Conservation (phyloP, 2,329 filamentous ascomycete species). For the Sarocladiaceae sp. region DNA sequence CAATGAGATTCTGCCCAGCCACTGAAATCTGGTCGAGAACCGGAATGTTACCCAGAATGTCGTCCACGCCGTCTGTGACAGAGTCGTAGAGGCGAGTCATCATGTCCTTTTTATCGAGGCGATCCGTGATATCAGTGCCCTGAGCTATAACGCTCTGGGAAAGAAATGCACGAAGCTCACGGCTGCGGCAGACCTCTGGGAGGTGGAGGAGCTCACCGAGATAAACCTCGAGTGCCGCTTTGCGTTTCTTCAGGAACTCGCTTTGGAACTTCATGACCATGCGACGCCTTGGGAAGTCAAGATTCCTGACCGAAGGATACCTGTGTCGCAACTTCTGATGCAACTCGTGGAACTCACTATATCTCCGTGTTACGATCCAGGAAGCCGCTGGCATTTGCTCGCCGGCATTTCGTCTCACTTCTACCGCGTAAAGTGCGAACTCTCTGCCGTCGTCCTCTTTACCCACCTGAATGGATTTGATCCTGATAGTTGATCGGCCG, state of each 20-base stretch:
- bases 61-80: conserved; percentile 96
- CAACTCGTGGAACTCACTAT: conserved; percentile 95
- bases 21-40: conserved; percentile 91
- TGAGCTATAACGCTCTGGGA: conserved; percentile 78
- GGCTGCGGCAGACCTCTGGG: conserved; percentile 89
- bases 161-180: conserved; percentile 86
- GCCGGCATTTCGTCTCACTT: conserved; percentile 84
- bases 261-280: conserved; percentile 96
- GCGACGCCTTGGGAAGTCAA: conserved; percentile 88
- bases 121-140: conserved; percentile 51
- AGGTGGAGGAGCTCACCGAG: conserved; percentile 75
- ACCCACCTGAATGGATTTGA: conserved; percentile 90
- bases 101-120: conserved; percentile 74
- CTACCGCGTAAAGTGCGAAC: conserved; percentile 88
- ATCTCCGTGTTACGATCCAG: conserved; percentile 88
- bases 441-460: conserved; percentile 90
- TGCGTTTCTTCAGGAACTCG: conserved; percentile 89
- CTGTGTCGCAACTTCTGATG: conserved; percentile 81
- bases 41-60: conserved; percentile 92
- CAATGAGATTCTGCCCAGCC: conserved; percentile 86
- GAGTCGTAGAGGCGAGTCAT: conserved; percentile 95
- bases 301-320: conserved; percentile 81
- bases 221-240: conserved; percentile 80
- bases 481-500: conserved; percentile 81
- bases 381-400: conserved; percentile 96